A percentile compares a stretch with the other conserved stretches of the same genome.
These are phyloP conservation scores for Laetiporus sulphureus DNA, from an alignment of 1,284 basidiomycete genomes.

Conservation along the genomic window DNA sequence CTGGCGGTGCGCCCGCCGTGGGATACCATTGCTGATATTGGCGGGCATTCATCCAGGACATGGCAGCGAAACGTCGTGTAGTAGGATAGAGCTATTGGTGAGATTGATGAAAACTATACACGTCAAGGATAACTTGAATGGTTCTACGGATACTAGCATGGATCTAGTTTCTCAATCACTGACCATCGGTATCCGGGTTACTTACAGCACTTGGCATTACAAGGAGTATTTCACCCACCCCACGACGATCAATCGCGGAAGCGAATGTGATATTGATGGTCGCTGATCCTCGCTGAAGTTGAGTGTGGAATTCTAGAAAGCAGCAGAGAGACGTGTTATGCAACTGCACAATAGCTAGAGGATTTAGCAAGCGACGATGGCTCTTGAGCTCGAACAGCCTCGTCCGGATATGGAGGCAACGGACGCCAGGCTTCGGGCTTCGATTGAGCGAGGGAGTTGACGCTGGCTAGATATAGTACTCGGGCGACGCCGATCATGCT, in stretches of 20 bases:
- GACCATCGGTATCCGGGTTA: conserved; percentile 2
- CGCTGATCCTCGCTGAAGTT: no score
- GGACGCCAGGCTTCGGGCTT: no score
- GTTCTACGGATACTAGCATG: conserved; percentile 16
- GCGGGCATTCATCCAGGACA: conserved; percentile 9
- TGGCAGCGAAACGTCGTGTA: conserved; percentile 9
- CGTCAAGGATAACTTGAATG: conserved; percentile 1
- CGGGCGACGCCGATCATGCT: no score
- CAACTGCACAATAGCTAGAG: no score
- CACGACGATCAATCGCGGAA: conserved; percentile 5
- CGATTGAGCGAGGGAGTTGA: no score
- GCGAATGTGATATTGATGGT: no score
- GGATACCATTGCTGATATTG: conserved; percentile 7
- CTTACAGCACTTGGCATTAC: not conserved
- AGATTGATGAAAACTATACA: conserved; percentile 7
- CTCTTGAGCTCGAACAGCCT: no score
- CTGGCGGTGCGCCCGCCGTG: conserved; percentile 8
- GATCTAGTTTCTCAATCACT: conserved; percentile 17
- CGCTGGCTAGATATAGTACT: no score
- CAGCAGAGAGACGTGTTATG: no score
- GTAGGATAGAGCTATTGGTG: not conserved
- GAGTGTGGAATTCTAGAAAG: no score
- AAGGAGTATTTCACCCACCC: conserved; percentile 6
- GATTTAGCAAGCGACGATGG: no score
- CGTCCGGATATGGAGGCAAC: no score